A percentile compares a stretch with the other conserved stretches of the same genome.
phyloP scores from a whole-genome alignment of 306 rosid genomes.

The Astragalus glycyphyllos region DNA sequence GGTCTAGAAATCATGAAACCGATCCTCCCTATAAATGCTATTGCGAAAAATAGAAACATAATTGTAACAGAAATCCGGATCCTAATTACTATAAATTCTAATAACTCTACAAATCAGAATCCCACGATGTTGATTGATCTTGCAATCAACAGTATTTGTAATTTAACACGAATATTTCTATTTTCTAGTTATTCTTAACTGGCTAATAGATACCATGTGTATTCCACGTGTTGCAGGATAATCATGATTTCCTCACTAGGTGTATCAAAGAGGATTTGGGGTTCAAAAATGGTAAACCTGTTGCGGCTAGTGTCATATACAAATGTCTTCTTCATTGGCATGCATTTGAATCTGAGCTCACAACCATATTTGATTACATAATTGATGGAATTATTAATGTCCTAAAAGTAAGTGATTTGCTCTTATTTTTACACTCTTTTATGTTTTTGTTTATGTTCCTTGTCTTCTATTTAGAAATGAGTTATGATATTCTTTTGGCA shows the following conservation, averaged over 20 bases:
- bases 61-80: no score
- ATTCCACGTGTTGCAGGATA: constrained; percentile 62
- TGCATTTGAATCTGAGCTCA: constrained; percentile 95
- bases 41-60: no score
- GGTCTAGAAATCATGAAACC: no score
- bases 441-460: constrained; percentile 9
- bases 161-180: not conserved
- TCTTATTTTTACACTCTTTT: not conserved
- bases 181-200: not conserved
- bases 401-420: constrained; percentile 64
- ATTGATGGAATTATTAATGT: constrained; percentile 85
- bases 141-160: not conserved
- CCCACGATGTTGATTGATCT: no score
- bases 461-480: constrained; percentile 30
- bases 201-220: constrained; percentile 34
- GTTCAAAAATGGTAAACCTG: constrained; percentile 83
- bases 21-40: no score
- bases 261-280: constrained; percentile 90
- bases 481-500: constrained; percentile 3
- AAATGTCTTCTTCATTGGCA: constrained; percentile 97
- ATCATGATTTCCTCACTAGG: constrained; percentile 79
- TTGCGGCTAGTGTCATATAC: constrained; percentile 87
- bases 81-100: no score
- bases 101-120: no score
- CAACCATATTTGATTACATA: constrained; percentile 87